Base-by-base conservation (phyloP, 2,329 filamentous ascomycete species). In the Salinomyces thailandicus region DNA sequence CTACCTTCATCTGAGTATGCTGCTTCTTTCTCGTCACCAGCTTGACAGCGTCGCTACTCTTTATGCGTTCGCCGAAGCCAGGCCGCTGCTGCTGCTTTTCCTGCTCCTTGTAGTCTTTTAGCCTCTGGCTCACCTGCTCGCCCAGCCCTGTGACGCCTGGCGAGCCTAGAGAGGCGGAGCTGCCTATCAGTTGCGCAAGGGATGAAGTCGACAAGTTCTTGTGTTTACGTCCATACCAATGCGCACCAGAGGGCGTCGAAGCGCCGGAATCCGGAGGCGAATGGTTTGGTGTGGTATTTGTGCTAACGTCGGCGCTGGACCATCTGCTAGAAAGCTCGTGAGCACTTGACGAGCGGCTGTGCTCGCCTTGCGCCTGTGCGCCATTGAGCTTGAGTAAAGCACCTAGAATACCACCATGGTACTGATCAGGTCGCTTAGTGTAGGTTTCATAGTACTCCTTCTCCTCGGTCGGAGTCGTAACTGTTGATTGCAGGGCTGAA, bases 391-490 rank as follows among this genome's bases (percentile, higher is more conserved):
- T 83, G 33, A 91, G 63, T 0, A 93, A 63, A 0, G 77, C 79
- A 2, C 79, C 77, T 1, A 93, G 64, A 31, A 89, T 74, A 18
- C 85, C 82, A 18, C 78, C 79, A 33, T 78, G 75, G 55, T 84
- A 87, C 44, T 79, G 72, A 15, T 68, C 62, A 4, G 82, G 82
- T 28, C 69, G 68, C 30, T 79, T 75, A 13, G 83, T 72, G 51
- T 83, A 84, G 38, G 74, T 70, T 29, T 74, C 71, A 32, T 71
- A 69, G 15, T 71, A 66, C 29, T 73, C 66, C 26, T 60, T 53
- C 31, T 68, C 64, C 28, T 62, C 57, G 2, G 57, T 58, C 2
- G 67, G 70, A 2, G 69, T 73, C 5, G 63, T 58, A 29, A 64
- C 63, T 12, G 68, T 69, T 12, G 69, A 73, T 9, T 43, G 51